Conservation (phyloP, 805 yeast genomes). For the Limtongozyma cylindracea region DNA sequence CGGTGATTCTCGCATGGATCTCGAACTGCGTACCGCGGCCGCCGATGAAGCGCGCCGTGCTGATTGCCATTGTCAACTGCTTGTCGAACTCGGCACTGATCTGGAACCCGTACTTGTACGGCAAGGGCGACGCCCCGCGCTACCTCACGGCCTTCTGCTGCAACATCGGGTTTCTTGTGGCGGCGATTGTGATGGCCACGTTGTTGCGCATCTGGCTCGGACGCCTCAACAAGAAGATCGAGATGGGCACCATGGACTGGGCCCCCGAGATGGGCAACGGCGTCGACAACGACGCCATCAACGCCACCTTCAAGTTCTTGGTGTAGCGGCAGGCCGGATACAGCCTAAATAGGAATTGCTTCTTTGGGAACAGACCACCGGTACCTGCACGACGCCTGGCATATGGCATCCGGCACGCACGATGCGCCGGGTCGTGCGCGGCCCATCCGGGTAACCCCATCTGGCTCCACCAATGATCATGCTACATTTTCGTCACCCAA, state of each 20-base stretch:
- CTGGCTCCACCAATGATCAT: too few species aligned
- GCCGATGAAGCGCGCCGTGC: constrained; percentile 31
- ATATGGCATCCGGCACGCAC: too few species aligned
- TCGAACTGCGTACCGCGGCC: constrained; percentile 31
- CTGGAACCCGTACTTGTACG: constrained; percentile 27
- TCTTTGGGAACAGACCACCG: too few species aligned
- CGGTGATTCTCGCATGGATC: constrained; percentile 26
- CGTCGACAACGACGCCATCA: constrained; percentile 13
- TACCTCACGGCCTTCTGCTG: constrained; percentile 20
- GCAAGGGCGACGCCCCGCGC: constrained; percentile 16
- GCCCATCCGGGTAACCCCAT: too few species aligned
- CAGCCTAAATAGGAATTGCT: too few species aligned
- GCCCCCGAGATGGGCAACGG: constrained; percentile 20
- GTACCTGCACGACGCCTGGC: too few species aligned
- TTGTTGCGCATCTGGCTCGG: constrained; percentile 12
- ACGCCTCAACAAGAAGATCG: constrained; percentile 15
- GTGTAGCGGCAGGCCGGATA: too few species aligned
- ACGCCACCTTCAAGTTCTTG: constrained; percentile 17
- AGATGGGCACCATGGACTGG: constrained; percentile 21
- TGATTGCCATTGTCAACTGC: constrained; percentile 29
- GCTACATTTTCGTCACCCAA: too few species aligned
- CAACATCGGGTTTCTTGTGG: constrained; percentile 18
- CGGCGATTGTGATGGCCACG: constrained; percentile 13
- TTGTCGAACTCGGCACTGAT: constrained; percentile 28
- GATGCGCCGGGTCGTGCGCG: too few species aligned